Evolutionary conservation across 176 grass and related monocot species (phyloP).

Genomic region (Zea mays): DNA sequence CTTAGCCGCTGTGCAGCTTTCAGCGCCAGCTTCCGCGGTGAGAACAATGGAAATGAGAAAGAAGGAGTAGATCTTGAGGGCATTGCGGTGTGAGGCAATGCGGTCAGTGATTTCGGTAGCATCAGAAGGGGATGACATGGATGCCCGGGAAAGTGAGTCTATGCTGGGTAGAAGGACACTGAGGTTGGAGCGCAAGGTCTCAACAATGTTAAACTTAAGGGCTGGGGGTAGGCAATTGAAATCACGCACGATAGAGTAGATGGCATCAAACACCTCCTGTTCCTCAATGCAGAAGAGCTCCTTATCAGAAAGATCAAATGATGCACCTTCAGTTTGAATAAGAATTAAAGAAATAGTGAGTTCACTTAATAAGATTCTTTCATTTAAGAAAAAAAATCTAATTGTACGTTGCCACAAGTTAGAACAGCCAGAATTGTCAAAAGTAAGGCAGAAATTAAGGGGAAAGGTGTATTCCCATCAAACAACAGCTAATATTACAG

Average conservation of each 20-base stretch:
- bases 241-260: slow-evolving; percentile 79
- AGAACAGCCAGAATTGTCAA: not conserved
- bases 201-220: slow-evolving; percentile 87
- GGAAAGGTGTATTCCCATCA: slow-evolving; percentile 11
- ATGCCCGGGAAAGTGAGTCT: slow-evolving; percentile 72
- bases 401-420: slow-evolving; percentile 1
- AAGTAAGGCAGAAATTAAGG: not conserved
- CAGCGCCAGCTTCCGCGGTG: slow-evolving; percentile 46
- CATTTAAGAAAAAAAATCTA: slow-evolving; percentile 16
- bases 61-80: slow-evolving; percentile 90
- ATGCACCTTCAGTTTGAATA: slow-evolving; percentile 53
- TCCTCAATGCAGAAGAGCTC: slow-evolving; percentile 96
- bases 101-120: slow-evolving; percentile 45
- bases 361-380: slow-evolving; percentile 1
- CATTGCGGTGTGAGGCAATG: slow-evolving; percentile 77
- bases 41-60: slow-evolving; percentile 76
- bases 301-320: slow-evolving; percentile 87
- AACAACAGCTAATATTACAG: not conserved
- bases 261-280: slow-evolving; percentile 77
- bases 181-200: slow-evolving; percentile 91
- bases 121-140: slow-evolving; percentile 54
- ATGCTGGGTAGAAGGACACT: slow-evolving; percentile 90
- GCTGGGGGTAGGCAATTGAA: slow-evolving; percentile 64
- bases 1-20: slow-evolving; percentile 49
- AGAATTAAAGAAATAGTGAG: slow-evolving; percentile 38